These are phyloP conservation scores for Coniochaeta prunicola DNA, from an alignment of 2,329 filamentous ascomycete genomes.

Conservation along the genomic window DNA sequence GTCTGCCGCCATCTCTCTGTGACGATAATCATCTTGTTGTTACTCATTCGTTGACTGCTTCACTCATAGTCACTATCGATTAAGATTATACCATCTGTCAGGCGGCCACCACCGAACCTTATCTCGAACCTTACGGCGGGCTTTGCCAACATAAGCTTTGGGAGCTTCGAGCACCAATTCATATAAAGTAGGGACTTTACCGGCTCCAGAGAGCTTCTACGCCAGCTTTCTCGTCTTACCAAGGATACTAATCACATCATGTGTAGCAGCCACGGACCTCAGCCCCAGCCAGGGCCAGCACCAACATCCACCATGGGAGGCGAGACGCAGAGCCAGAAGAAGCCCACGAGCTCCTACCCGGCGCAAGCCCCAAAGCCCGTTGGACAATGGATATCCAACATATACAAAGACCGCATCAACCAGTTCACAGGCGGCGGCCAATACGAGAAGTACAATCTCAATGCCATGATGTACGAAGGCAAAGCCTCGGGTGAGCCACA, in stretches of 20 bases:
- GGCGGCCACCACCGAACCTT: neutral
- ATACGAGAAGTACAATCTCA: constrained; percentile 67
- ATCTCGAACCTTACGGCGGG: neutral
- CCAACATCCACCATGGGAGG: constrained; percentile 40
- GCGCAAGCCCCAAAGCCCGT: constrained; percentile 44
- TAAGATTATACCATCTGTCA: neutral
- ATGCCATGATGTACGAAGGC: constrained; percentile 68
- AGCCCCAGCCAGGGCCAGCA: neutral
- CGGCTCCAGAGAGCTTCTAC: neutral
- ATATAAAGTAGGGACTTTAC: neutral
- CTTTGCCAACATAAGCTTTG: neutral
- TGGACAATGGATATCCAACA: constrained; percentile 74
- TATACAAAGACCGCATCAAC: constrained; percentile 77
- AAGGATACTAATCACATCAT: neutral
- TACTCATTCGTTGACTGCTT: neutral
- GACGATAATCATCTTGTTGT: neutral
- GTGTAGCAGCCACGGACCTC: neutral
- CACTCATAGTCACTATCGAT: neutral
- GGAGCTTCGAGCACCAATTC: neutral
- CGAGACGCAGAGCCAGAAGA: constrained; percentile 31
- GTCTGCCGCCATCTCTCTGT: neutral
- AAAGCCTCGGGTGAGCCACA: constrained; percentile 60
- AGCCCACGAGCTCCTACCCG: constrained; percentile 44
- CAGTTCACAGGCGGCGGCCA: constrained; percentile 76
- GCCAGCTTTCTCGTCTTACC: neutral